Conservation (phyloP, 495 filamentous ascomycete genomes). For the Aspergillus campestris region DNA sequence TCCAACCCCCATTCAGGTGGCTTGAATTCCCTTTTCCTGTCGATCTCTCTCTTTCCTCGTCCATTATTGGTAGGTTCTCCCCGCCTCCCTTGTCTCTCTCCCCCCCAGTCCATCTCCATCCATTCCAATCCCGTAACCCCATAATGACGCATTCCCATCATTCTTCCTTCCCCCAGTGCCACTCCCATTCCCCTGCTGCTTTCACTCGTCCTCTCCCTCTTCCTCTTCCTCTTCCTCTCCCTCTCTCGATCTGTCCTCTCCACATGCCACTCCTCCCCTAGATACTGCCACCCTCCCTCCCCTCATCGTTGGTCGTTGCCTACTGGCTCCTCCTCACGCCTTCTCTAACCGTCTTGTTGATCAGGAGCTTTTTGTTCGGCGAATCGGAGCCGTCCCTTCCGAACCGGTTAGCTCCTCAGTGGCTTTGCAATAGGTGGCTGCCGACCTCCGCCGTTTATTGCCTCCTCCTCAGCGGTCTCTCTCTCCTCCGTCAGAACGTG, state of each 20-base stretch:
- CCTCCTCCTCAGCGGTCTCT: too few species aligned
- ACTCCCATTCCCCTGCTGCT: constrained; percentile 5
- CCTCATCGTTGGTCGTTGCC: neutral
- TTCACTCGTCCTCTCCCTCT: neutral
- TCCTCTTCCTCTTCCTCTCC: neutral
- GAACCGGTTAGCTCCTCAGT: constrained; percentile 12
- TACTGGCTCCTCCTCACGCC: neutral
- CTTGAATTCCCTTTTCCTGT: neutral
- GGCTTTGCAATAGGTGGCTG: constrained; percentile 10
- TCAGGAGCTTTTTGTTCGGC: constrained; percentile 8
- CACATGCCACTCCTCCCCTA: neutral
- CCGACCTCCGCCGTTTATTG: neutral
- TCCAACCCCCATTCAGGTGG: neutral
- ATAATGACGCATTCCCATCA: constrained; percentile 35
- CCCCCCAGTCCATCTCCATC: constrained; percentile 2
- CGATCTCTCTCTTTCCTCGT: constrained; percentile 1
- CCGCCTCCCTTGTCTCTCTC: neutral
- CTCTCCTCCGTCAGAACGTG: too few species aligned
- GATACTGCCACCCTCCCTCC: neutral
- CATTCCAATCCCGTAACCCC: constrained; percentile 10
- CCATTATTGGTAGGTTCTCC: neutral
- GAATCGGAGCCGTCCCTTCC: constrained; percentile 21
- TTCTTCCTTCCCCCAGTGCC: constrained; percentile 6
- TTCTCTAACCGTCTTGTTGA: constrained; percentile 9
- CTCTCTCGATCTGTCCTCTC: constrained; percentile 1